A percentile compares a stretch with the other conserved stretches of the same genome.
Conservation (phyloP, 768 basidiomycete species). For the Psilocybe cubensis region DNA sequence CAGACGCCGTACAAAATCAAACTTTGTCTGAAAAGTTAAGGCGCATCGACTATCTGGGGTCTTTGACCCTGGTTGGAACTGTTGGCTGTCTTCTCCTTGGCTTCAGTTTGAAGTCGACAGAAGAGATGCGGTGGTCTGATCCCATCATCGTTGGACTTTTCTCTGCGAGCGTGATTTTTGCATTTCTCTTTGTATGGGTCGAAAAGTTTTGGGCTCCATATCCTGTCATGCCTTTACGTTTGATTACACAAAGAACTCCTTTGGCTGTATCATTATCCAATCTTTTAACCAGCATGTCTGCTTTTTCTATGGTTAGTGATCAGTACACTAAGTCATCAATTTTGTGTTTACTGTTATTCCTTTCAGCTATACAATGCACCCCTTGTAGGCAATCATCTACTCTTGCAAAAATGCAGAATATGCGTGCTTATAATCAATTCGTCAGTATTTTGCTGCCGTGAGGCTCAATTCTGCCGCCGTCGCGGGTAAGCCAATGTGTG, state of each 20-base stretch:
- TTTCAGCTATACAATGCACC: conserved; percentile 83
- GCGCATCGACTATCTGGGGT: conserved; percentile 87
- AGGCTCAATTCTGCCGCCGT: conserved; percentile 66
- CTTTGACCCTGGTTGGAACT: conserved; percentile 73
- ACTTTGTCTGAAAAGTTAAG: conserved; percentile 63
- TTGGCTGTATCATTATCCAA: conserved; percentile 81
- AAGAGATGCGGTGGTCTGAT: conserved; percentile 77
- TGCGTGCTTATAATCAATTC: not conserved
- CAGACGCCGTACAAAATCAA: conserved; percentile 66
- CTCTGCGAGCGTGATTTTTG: conserved; percentile 54
- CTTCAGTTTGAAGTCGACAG: conserved; percentile 77
- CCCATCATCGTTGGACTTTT: conserved; percentile 75
- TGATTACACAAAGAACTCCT: conserved; percentile 80
- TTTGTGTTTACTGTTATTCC: conserved; percentile 21
- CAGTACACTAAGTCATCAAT: conserved; percentile 5
- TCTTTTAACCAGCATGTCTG: conserved; percentile 74
- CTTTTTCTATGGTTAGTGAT: conserved; percentile 74
- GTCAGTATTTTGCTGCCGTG: conserved; percentile 83
- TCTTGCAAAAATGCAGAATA: not conserved
- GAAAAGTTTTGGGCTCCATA: conserved; percentile 80
- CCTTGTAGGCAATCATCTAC: conserved; percentile 48
- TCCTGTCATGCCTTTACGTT: conserved; percentile 88
- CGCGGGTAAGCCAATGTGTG: conserved; percentile 56
- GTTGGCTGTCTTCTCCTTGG: conserved; percentile 76
- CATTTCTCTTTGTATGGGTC: conserved; percentile 68